phyloP scores from a whole-genome alignment of 73 alveolate species.

The Stentor roeselii region DNA sequence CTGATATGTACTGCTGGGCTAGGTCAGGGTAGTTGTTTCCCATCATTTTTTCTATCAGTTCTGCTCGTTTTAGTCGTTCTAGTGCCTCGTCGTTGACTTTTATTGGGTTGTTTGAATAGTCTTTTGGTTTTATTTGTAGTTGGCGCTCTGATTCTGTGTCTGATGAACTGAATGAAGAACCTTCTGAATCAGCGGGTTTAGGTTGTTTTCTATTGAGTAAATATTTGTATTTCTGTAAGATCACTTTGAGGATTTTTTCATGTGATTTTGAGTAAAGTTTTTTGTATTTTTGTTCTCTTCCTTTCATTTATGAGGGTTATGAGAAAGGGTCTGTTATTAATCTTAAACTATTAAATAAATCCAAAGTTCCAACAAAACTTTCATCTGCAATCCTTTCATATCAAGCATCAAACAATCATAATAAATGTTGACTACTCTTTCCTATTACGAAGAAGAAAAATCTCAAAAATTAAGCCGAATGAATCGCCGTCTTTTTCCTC shows the following conservation, averaged over 20 bases:
- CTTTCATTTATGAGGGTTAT: no score
- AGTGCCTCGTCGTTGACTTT: neutral
- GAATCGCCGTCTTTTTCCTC: neutral
- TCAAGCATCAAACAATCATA: no score
- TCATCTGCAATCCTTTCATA: no score
- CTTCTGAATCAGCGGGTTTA: neutral
- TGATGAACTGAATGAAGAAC: neutral
- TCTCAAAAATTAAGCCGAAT: neutral
- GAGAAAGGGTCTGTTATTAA: no score
- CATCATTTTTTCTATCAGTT: neutral
- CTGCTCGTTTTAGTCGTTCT: neutral
- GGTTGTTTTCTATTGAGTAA: neutral
- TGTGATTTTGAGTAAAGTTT: neutral
- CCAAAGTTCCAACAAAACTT: no score
- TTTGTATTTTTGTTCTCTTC: neutral
- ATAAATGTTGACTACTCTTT: no score
- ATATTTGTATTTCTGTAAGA: neutral
- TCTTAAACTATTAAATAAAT: no score
- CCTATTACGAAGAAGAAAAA: no score
- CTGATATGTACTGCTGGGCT: neutral
- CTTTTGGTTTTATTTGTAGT: neutral
- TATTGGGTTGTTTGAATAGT: neutral
- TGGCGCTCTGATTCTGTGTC: neutral
- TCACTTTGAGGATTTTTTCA: conserved; percentile 18
- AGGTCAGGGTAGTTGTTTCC: neutral